Percentiles rank a stretch among this genome's conserved stretches.
Conservation (phyloP, 1,139 yeast genomes). For the Zygosaccharomyces sapae region DNA sequence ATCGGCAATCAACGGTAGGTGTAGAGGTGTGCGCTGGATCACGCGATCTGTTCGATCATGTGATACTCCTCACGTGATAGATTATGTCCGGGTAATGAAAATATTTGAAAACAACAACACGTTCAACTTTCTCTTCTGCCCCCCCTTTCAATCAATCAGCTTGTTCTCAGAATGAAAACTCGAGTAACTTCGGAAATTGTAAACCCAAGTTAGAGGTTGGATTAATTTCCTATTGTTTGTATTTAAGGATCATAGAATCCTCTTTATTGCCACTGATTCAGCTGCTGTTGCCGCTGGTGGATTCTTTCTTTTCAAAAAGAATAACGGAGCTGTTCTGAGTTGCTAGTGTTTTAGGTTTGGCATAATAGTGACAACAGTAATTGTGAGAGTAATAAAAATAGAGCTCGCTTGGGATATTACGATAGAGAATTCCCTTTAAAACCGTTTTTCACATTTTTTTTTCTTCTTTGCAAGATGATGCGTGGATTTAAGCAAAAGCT, state of each 20-base stretch:
- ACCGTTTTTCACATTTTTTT: neutral
- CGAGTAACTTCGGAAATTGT: neutral
- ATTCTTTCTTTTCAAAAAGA: neutral
- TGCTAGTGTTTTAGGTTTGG: neutral
- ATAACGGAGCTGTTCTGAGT: neutral
- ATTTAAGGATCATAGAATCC: constrained; percentile 1
- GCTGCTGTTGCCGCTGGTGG: constrained; percentile 3
- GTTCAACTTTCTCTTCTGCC: constrained; percentile 3
- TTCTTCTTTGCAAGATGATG: constrained; percentile 38
- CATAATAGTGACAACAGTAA: neutral
- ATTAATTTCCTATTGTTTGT: neutral
- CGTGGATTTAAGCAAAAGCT: constrained; percentile 44
- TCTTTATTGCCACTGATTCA: neutral
- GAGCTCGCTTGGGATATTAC: neutral
- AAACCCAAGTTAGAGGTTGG: neutral
- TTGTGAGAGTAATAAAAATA: neutral
- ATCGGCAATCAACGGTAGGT: too few relatives aligned
- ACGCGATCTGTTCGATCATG: too few relatives aligned
- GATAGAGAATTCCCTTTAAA: neutral
- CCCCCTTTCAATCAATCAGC: constrained; percentile 6
- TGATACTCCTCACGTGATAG: too few relatives aligned
- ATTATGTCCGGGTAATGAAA: neutral
- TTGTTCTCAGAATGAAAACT: neutral
- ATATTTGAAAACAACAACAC: constrained; percentile 2
- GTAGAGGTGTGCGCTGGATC: too few relatives aligned